Base-by-base conservation (phyloP, 352 stramenopile species). In the Phytopythium cucurbitacearum region DNA sequence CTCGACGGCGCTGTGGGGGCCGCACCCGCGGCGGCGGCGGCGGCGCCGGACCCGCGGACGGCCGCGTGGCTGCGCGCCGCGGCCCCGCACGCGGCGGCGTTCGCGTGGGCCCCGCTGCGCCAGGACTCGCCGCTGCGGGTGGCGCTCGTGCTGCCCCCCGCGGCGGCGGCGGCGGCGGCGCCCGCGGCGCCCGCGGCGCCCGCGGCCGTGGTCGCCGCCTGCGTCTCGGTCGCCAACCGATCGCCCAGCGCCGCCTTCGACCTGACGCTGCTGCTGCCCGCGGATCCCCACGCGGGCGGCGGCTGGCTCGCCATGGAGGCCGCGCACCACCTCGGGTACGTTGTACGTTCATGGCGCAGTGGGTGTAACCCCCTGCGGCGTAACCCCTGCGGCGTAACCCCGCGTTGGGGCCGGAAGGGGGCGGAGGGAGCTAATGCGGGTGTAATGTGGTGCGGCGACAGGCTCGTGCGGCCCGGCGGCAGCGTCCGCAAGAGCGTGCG, bases 271-370 rank as follows among this genome's bases (percentile, higher is more conserved):
- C 60, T 87, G 39, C 43, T 83, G 43, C 69, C 75, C 40, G 53
- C 44, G 7, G 51, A 54, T 41, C 45, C 21, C 10, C 32, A 60
- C 21, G 33, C 40, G 28, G 48, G 16, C 4, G 48, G 46, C n/a
- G 41, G 35, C 4, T 81, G 71, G 53, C 58, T 89, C 44, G 67
- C 67, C 11, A 87, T 91, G 40, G 80, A 91, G 53, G 67, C 75
- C 36, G 79, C 69, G 6, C 77, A 89, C 48, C 77, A 71, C n/a
- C 67, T 91, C 48, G 77, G 77, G 77, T 90, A 72, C 47, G 66
- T 69, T n/a, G n/a, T n/a, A n/a, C n/a, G n/a, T n/a, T n/a, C n/a
- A n/a, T n/a, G n/a, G n/a, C n/a, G n/a, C n/a, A n/a, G n/a, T n/a
- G n/a, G n/a, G n/a, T n/a, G n/a, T n/a, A n/a, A n/a, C n/a, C n/a